Conservation (phyloP, 768 basidiomycete genomes). For the Pisolithus sp. region DNA sequence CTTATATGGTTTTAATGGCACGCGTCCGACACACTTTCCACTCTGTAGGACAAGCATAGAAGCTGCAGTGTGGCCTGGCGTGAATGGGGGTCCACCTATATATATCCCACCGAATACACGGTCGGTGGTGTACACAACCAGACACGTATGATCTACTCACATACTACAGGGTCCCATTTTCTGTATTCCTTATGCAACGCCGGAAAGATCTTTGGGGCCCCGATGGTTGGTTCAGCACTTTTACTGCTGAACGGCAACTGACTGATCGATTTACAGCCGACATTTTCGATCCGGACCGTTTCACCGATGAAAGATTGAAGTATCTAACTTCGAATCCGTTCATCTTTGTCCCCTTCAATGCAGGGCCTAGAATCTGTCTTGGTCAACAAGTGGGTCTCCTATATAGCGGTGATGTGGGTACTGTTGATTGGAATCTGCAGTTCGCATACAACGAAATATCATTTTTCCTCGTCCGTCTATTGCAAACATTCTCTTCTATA, state of each 20-base stretch:
- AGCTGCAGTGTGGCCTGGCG: constrained; percentile 18
- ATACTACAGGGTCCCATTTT: constrained; percentile 7
- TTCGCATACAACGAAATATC: constrained; percentile 64
- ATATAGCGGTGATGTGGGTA: background rate
- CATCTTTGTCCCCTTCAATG: constrained; percentile 40
- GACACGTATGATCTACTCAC: background rate
- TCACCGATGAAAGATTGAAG: constrained; percentile 56
- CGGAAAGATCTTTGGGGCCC: constrained; percentile 34
- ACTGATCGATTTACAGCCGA: constrained; percentile 32
- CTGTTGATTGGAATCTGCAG: constrained; percentile 22
- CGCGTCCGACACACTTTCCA: background rate
- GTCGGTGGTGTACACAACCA: constrained; percentile 7
- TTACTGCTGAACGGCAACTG: background rate
- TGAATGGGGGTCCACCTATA: constrained; percentile 20
- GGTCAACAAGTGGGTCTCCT: constrained; percentile 29
- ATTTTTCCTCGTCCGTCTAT: constrained; percentile 53
- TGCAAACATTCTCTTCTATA: constrained; percentile 48
- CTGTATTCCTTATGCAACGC: constrained; percentile 32
- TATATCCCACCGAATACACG: constrained; percentile 28
- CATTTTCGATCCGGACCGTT: constrained; percentile 60
- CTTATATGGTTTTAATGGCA: no score
- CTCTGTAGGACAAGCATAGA: constrained; percentile 16
- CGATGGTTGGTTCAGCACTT: constrained; percentile 19
- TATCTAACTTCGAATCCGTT: constrained; percentile 51
- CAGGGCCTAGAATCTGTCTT: constrained; percentile 32